A percentile compares a stretch with the other conserved stretches of the same genome.
Conservation (phyloP, 441 rosid species). For the Macaranga tanarius region DNA sequence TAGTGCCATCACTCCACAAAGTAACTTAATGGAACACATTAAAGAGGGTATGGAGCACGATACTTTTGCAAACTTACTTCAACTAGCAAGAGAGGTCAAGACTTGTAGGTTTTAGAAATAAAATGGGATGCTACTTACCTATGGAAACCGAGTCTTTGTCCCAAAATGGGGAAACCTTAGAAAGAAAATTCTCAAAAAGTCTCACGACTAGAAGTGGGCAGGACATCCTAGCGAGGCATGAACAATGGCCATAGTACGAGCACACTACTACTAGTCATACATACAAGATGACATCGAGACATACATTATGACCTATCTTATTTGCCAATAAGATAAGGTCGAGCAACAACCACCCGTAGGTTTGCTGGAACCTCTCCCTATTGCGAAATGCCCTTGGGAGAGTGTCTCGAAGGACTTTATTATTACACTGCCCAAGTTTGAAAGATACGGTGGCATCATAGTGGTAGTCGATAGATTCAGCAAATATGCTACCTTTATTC, state of each 20-base stretch:
- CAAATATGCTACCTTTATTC: not conserved
- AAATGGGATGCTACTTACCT: too few species aligned
- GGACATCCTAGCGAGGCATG: not conserved
- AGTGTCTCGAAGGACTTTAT: not conserved
- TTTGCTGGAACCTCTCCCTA: not conserved
- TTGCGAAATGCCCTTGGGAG: not conserved
- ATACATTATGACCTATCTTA: not conserved
- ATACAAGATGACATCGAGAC: not conserved
- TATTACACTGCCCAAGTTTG: not conserved
- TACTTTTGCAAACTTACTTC: rapidly evolving
- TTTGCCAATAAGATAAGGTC: not conserved
- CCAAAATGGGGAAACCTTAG: too few species aligned
- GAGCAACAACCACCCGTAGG: not conserved
- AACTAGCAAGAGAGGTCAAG: too few species aligned
- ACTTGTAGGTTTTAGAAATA: too few species aligned
- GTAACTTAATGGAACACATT: not conserved
- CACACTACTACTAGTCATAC: not conserved
- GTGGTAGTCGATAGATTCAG: not conserved
- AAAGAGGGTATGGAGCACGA: not conserved
- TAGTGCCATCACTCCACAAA: not conserved
- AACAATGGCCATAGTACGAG: not conserved
- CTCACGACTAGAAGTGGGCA: too few species aligned
- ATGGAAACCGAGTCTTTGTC: too few species aligned
- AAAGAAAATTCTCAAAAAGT: too few species aligned
- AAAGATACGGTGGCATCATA: not conserved